A percentile compares a stretch with the other conserved stretches of the same genome.
Conservation (phyloP, 768 basidiomycete species). For the Collybia sp. region DNA sequence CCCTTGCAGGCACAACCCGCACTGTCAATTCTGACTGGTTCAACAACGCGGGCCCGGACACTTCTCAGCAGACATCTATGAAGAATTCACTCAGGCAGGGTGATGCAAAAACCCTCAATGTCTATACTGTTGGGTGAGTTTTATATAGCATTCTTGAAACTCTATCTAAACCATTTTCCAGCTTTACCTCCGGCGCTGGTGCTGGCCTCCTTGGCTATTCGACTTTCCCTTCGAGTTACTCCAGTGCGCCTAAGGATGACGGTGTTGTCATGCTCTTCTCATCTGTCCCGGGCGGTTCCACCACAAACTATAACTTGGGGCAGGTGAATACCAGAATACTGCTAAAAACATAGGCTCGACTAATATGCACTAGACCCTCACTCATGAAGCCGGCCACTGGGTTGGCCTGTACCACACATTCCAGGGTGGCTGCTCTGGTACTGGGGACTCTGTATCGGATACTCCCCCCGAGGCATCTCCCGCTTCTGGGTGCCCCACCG, state of each 20-base stretch:
- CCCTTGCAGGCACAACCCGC: slow-evolving; percentile 34
- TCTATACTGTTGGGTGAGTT: slow-evolving; percentile 48
- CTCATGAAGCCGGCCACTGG: slow-evolving; percentile 62
- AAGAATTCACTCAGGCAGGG: slow-evolving; percentile 41
- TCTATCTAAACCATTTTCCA: slow-evolving; percentile 7
- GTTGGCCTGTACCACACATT: slow-evolving; percentile 56
- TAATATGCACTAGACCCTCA: slow-evolving; percentile 29
- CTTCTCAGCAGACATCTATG: slow-evolving; percentile 38
- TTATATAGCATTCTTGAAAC: not conserved
- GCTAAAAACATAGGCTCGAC: not conserved
- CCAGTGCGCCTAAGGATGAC: slow-evolving; percentile 37
- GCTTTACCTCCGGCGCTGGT: slow-evolving; percentile 32
- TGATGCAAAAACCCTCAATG: slow-evolving; percentile 34
- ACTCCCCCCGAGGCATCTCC: slow-evolving; percentile 41
- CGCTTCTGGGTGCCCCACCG: slow-evolving; percentile 35
- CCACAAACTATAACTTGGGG: slow-evolving; percentile 36
- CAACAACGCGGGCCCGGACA: slow-evolving; percentile 31
- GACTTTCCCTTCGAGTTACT: slow-evolving; percentile 44
- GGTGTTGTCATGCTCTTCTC: slow-evolving; percentile 41
- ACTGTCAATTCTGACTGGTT: slow-evolving; percentile 46
- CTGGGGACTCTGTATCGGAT: slow-evolving; percentile 40
- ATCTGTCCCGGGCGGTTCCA: slow-evolving; percentile 38
- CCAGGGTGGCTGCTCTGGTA: slow-evolving; percentile 40
- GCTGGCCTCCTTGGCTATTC: slow-evolving; percentile 48
- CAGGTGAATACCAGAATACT: slow-evolving; percentile 16